Evolutionary conservation across 2,329 filamentous ascomycete genomes (phyloP), one percentile per base, ranked within the genome.

Genomic region (Fusarium stilboides): DNA sequence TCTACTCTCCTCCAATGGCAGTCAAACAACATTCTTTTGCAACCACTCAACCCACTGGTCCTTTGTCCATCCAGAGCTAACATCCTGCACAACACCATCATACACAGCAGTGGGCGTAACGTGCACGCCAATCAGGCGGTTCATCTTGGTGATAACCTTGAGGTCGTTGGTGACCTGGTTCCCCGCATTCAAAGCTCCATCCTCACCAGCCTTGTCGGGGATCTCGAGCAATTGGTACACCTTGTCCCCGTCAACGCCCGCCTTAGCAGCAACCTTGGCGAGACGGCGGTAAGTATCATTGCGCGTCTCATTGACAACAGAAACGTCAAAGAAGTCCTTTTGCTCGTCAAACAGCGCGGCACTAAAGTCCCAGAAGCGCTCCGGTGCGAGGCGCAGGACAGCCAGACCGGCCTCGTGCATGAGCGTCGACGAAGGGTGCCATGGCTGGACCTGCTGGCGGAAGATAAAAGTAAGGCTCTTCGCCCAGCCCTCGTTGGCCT

Each of bases 101-200:
- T 97, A 94, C 50, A 97, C 85, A 20, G 95, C 94, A 0, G 94
- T 98, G 3, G 95, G 95, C 42, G 93, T 95, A 40, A 98, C 93
- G 82, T 98, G 95, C 43, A 97, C 89, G 14, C 94, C 92, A 10
- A 92, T 87, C 71, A 96, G 81, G 43, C 95, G 85, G 74, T 93
- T 87, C 78, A 91, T 91, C 86, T 94, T 97, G 65, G 95, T 89
- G 74, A 95, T 83, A 49, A 93, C 80, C 85, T 97, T 98, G 57
- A 98, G 80, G 79, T 97, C 94, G 77, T 92, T 87, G 24, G 94
- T 98, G 52, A 97, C 91, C 58, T 84, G 83, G 78, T 98, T 98
- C 0, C 95, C 94, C 10, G 77, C 79, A 77, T 98, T 98, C 78
- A 94, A 79, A 33, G 85, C 82, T 0, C 91, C 93, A 72, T 93